Base-by-base conservation (phyloP, 2,329 filamentous ascomycete genomes). In the Cladophialophora yegresii region DNA sequence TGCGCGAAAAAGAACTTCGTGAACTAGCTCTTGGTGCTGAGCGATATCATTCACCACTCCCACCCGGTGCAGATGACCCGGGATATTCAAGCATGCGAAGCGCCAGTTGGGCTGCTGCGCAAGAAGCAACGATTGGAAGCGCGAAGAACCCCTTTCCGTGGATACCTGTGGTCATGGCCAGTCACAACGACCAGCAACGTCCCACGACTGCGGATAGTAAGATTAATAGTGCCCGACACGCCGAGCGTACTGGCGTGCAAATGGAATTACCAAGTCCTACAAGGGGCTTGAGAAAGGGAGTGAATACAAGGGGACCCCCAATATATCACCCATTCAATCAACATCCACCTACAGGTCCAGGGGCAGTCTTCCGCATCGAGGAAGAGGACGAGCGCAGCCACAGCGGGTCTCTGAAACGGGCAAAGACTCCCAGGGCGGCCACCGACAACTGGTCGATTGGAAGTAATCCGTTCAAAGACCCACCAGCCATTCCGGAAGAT, bases 1-100 rank as follows among this genome's bases (percentile, higher is more conserved):
- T 74, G 26, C 79, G 84, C n/a, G 83, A 88, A 63, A 82, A 82
- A 61, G 79, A 84, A 59, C 75, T 88, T 6, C 77, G 82, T 43
- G 79, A 83, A 28, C 73, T 87, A 22, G 82, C 82, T 33, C 74
- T 82, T 16, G 78, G 79, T 1, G 79, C 83, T 2, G 80, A 84
- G 67, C 77, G 82, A 43, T 81, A 76, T 63, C 76, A 78, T 67
- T 78, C 76, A 49, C 80, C 77, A 68, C 77, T 54, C 6, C 65
- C 60, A 22, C 45, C 51, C 28, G 53, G 26, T 20, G 59, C 59
- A 32, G 61, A 57, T 12, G 54, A 58, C 20, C 26, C 20, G n/a
- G 58, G 45, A 49, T 64, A 55, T 58, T 43, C 67, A n/a, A 57
- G 40, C 33, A 61, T 62, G 54, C 64, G 67, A 26, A 66, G 62